phyloP scores from a whole-genome alignment of 164 flowering plant genomes.

The Hamamelis virginiana region DNA sequence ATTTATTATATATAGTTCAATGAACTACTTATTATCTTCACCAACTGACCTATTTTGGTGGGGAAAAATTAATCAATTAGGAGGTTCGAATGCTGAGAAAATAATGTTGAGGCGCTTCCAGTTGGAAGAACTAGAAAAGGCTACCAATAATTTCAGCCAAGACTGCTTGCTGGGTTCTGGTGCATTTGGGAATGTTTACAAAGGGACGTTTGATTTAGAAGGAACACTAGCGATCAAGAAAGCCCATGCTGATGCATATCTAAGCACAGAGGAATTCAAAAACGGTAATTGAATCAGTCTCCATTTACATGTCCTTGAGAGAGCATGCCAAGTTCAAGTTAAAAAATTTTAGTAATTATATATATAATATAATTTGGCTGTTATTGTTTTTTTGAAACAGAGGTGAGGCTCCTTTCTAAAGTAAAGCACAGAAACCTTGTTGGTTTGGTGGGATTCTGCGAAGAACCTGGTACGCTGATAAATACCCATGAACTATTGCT shows the following conservation, averaged over 20 bases:
- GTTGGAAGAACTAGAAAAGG: slow-evolving; percentile 52
- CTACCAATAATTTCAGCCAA: slow-evolving; percentile 59
- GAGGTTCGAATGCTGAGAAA: slow-evolving; percentile 23
- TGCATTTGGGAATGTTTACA: slow-evolving; percentile 68
- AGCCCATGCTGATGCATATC: slow-evolving; percentile 48
- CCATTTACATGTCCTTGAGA: not conserved
- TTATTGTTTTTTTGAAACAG: slow-evolving; percentile 31
- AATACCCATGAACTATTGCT: no score
- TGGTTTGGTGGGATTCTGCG: slow-evolving; percentile 62
- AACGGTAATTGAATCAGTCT: slow-evolving; percentile 23
- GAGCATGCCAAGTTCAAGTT: not conserved
- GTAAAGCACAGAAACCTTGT: slow-evolving; percentile 67
- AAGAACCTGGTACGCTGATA: slow-evolving; percentile 43
- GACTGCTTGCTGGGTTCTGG: slow-evolving; percentile 63
- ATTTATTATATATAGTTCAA: no score
- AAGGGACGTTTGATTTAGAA: slow-evolving; percentile 42
- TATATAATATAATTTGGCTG: not conserved
- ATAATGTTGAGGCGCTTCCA: slow-evolving; percentile 43
- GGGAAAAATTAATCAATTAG: slow-evolving; percentile 11
- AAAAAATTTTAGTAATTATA: no score
- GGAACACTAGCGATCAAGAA: slow-evolving; percentile 60
- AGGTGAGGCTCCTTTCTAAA: slow-evolving; percentile 57
- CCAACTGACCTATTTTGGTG: not conserved
- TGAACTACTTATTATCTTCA: not conserved
- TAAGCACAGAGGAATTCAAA: slow-evolving; percentile 50